Evolutionary conservation across 805 yeast genomes (phyloP).

Genomic region (Wickerhamomyces mucosus): DNA sequence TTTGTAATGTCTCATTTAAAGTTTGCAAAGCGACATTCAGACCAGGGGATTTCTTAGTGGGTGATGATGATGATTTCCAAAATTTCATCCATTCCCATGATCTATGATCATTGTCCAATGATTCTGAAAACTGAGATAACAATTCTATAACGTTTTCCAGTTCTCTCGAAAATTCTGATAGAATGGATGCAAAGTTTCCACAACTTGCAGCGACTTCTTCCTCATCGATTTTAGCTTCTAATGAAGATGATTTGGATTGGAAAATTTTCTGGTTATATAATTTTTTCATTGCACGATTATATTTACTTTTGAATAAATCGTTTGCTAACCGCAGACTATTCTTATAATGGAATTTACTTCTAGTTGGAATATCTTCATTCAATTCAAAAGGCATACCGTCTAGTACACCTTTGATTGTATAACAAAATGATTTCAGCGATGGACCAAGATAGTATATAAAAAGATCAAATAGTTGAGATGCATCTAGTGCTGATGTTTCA

Average conservation of each 20-base stretch:
- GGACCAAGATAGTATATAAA: conserved; percentile 67
- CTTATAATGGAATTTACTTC: conserved; percentile 34
- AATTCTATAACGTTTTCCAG: conserved; percentile 36
- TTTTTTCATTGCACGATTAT: conserved; percentile 44
- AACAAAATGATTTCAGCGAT: conserved; percentile 55
- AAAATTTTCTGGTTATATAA: conserved; percentile 34
- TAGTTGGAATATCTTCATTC: conserved; percentile 24
- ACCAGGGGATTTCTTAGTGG: conserved; percentile 5
- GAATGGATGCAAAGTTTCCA: conserved; percentile 63
- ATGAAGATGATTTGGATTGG: conserved; percentile 3
- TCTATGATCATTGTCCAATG: conserved; percentile 3
- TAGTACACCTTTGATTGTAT: conserved; percentile 53
- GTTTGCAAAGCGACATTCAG: conserved; percentile 8
- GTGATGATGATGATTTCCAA: conserved; percentile 27
- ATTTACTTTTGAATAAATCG: conserved; percentile 45
- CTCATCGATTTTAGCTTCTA: conserved; percentile 42
- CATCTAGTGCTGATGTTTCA: conserved; percentile 14
- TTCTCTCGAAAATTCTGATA: conserved; percentile 55
- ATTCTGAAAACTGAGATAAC: conserved; percentile 29
- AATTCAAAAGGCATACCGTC: conserved; percentile 48
- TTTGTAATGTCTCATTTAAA: conserved; percentile 18
- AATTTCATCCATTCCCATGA: conserved; percentile 46
- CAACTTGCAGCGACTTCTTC: conserved; percentile 82
- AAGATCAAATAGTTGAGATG: conserved; percentile 44
- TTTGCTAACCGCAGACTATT: conserved; percentile 41